Conservation (phyloP, 768 basidiomycete genomes). For the Infundibulicybe gibba region DNA sequence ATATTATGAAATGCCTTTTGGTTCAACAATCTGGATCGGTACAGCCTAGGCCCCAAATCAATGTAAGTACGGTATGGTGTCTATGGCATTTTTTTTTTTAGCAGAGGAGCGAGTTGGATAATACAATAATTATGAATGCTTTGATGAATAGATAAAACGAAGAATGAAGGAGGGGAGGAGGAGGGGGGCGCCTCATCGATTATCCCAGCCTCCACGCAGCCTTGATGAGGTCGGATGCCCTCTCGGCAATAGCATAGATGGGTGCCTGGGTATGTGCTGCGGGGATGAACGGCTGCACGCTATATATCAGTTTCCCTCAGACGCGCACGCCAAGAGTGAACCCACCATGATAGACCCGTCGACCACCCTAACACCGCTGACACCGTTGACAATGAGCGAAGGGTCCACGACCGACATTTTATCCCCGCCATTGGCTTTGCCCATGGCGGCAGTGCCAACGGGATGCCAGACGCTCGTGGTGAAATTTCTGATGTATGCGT, state of each 20-base stretch:
- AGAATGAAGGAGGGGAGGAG: too few species aligned
- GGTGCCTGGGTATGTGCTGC: conserved; percentile 11
- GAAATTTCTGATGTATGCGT: conserved; percentile 7
- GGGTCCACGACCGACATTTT: conserved; percentile 17
- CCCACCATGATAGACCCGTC: conserved; percentile 23
- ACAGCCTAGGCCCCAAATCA: too few species aligned
- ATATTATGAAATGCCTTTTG: too few species aligned
- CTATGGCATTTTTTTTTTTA: too few species aligned
- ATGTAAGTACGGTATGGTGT: too few species aligned
- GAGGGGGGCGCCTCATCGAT: too few species aligned
- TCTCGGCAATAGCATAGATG: conserved; percentile 10
- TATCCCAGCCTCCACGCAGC: not conserved
- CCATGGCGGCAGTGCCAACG: not conserved
- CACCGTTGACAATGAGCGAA: conserved; percentile 22
- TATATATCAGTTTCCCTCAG: not conserved
- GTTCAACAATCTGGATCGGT: too few species aligned
- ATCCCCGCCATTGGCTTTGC: too few species aligned
- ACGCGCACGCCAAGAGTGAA: not conserved
- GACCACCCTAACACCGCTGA: conserved; percentile 19
- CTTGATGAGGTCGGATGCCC: conserved; percentile 11
- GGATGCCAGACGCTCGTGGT: conserved; percentile 11
- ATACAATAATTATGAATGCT: too few species aligned
- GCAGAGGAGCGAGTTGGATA: too few species aligned
- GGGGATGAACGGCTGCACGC: conserved; percentile 9
- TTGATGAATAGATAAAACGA: too few species aligned